Evolutionary conservation across 495 filamentous ascomycete genomes (phyloP).

Genomic region (Aspergillus heteromorphus): DNA sequence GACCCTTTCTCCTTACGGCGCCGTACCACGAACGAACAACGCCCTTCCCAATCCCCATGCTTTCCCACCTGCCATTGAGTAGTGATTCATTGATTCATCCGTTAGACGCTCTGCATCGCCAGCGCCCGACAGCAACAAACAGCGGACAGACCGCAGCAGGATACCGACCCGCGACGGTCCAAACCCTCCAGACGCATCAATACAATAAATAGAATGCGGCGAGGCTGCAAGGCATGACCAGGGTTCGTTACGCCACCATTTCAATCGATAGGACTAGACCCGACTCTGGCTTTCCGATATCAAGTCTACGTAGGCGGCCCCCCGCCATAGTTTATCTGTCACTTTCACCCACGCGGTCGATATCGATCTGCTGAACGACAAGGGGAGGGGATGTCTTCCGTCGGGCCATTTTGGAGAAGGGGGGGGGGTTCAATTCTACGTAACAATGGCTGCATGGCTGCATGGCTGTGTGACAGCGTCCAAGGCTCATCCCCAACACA

Average conservation of each 20-base stretch:
- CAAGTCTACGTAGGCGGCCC: background rate
- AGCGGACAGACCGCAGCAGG: too few relatives aligned
- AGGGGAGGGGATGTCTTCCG: background rate
- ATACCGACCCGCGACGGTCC: background rate
- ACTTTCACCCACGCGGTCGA: background rate
- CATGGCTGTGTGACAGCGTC: too few relatives aligned
- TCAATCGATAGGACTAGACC: background rate
- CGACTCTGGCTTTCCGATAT: background rate
- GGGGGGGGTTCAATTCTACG: too few relatives aligned
- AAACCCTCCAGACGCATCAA: slow-evolving; percentile 2
- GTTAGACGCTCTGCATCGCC: too few relatives aligned
- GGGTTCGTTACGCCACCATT: slow-evolving; percentile 15
- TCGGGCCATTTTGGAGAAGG: too few relatives aligned
- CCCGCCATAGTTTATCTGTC: background rate
- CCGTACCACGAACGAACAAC: background rate
- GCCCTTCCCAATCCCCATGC: background rate
- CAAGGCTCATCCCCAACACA: too few relatives aligned
- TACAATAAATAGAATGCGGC: slow-evolving; percentile 4
- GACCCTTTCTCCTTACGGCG: background rate
- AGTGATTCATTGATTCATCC: too few relatives aligned
- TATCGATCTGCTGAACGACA: background rate
- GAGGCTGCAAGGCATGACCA: slow-evolving; percentile 16
- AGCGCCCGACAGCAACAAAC: slow-evolving; percentile 9
- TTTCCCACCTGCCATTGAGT: too few relatives aligned
- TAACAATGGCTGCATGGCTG: too few relatives aligned